phyloP scores from a whole-genome alignment of 2,329 filamentous ascomycete species.

The Thyridium curvatum region DNA sequence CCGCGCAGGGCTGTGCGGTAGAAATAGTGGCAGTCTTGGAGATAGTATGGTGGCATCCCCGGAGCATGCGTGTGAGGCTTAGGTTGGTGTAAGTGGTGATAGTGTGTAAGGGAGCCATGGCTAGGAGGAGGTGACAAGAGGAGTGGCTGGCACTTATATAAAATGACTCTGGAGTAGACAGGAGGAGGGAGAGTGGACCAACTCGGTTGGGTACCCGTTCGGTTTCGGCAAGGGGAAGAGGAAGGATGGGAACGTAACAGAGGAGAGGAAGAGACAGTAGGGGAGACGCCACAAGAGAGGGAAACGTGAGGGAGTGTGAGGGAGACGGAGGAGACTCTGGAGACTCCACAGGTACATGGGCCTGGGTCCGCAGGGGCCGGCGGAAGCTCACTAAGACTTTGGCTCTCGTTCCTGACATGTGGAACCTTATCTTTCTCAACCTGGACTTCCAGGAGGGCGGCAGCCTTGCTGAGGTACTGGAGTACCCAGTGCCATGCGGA shows the following conservation, averaged over 20 bases:
- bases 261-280: neutral
- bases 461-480: conserved; percentile 1
- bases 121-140: neutral
- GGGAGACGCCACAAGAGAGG: neutral
- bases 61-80: conserved; percentile 22
- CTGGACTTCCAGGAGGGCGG: neutral
- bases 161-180: neutral
- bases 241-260: neutral
- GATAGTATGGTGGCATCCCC: conserved; percentile 73
- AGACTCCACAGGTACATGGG: neutral
- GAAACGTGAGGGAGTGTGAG: neutral
- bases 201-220: too few species aligned
- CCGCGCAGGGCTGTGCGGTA: conserved; percentile 85
- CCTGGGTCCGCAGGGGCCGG: neutral
- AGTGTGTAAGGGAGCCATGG: neutral
- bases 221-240: neutral
- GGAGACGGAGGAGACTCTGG: neutral
- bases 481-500: too few species aligned
- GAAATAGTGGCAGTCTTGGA: conserved; percentile 89
- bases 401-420: conserved; percentile 16
- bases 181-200: neutral
- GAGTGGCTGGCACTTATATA: too few species aligned
- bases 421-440: conserved; percentile 4
- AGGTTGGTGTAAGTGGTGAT: conserved; percentile 10
- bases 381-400: neutral